Base-by-base conservation (phyloP, 2,329 filamentous ascomycete genomes). In the Colletotrichum zoysiae region DNA sequence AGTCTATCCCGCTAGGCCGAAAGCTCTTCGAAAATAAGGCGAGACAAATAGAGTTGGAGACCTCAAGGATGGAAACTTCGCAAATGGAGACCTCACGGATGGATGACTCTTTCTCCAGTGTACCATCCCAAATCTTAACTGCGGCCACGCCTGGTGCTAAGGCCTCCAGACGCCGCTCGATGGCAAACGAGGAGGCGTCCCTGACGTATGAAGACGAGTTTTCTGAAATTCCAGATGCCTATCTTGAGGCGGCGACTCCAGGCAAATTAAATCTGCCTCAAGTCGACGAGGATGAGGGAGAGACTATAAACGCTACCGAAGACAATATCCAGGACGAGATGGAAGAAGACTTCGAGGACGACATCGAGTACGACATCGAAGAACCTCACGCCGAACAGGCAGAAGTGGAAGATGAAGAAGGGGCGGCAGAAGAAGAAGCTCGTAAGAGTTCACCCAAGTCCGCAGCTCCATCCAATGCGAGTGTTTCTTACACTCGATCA, bases 181-280 rank as follows among this genome's bases (percentile, higher is more conserved):
- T 66, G 65, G 71, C 74, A 0, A 76, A 76, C 3, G 75, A 78
- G 1, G 78, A 81, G 2, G 79, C 82, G 30, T 77, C 79, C 2
- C 79, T 78, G 50, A 61, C 78, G 38, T 87, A 88, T 56, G 86
- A 89, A 1, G 87, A 89, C 73, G 88, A 87, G 0, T 90, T 89
- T 74, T 89, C 87, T 0, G 86, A 88, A 63, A 87, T 89, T 20
- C 86, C 88, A 0, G 83, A 86, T 20, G 82, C 78, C 5, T 79
- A 88, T 2, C 82, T 89, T 5, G 82, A 81, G 18, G 86, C 86
- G 38, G 87, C 86, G 5, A 87, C 84, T 1, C 86, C 84, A 1
- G 78, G 77, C 38, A 82, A 76, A 20, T 73, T 76, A 58, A 73
- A 71, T 73, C 74, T 65, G 60, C 51, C 33, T 38, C 73, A 40